Evolutionary conservation across 495 filamentous ascomycete genomes (phyloP).

Genomic region (Daldinia bambusicola): DNA sequence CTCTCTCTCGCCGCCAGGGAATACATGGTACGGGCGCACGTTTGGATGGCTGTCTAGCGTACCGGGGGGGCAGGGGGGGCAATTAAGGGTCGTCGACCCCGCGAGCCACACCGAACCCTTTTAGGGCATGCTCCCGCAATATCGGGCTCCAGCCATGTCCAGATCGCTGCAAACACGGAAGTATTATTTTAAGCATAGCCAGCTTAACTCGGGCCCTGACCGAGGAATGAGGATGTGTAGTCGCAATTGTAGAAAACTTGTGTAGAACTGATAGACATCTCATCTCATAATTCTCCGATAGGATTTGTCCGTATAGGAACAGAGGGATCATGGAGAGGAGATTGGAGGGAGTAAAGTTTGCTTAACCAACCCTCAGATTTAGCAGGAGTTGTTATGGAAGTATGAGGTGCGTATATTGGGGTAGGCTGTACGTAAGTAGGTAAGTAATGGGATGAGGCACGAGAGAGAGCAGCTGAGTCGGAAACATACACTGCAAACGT

Average conservation of each 20-base stretch:
- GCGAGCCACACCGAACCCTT: constrained; percentile 36
- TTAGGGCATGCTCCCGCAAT: constrained; percentile 35
- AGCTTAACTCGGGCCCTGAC: not conserved
- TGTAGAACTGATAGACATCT: not conserved
- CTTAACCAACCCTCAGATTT: not conserved
- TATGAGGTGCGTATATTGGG: too few relatives aligned
- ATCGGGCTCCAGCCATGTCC: constrained; percentile 15
- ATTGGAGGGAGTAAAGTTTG: not conserved
- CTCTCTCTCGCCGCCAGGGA: not conserved
- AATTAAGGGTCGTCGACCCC: constrained; percentile 18
- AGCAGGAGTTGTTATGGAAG: not conserved
- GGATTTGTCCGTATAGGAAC: not conserved
- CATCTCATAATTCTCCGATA: not conserved
- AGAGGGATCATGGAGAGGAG: not conserved
- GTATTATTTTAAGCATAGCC: not conserved
- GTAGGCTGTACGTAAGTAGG: too few relatives aligned
- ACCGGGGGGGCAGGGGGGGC: not conserved
- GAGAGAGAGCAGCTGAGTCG: not conserved
- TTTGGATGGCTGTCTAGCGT: not conserved
- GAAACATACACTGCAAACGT: not conserved
- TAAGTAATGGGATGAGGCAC: not conserved
- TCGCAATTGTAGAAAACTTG: not conserved
- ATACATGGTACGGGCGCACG: not conserved
- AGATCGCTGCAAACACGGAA: not conserved
- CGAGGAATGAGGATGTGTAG: not conserved